A percentile compares a stretch with the other conserved stretches of the same genome.
Conservation (phyloP, 2,329 filamentous ascomycete species). For the Emergomyces pasteurianus region DNA sequence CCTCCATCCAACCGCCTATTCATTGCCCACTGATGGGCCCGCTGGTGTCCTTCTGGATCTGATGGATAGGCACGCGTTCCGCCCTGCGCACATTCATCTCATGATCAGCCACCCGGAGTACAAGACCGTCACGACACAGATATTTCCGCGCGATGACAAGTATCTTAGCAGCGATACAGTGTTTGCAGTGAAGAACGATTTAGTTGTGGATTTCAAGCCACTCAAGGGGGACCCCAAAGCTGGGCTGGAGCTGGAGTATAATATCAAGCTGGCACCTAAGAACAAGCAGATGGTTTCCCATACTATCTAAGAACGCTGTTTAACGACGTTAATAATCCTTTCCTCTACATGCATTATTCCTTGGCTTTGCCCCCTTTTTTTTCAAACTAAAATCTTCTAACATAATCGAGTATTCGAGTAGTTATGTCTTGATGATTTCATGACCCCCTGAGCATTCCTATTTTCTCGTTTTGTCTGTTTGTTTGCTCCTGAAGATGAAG, state of each 20-base stretch:
- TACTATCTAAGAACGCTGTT: neutral
- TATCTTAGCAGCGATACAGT: slow-evolving; percentile 48
- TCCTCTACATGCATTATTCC: neutral
- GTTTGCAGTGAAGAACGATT: slow-evolving; percentile 50
- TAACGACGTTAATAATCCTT: neutral
- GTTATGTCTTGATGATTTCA: too few relatives aligned
- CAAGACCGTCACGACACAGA: slow-evolving; percentile 45
- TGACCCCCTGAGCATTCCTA: too few relatives aligned
- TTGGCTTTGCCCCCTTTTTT: neutral
- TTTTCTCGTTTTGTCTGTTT: too few relatives aligned
- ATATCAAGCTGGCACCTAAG: slow-evolving; percentile 45
- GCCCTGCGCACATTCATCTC: slow-evolving; percentile 50
- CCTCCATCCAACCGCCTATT: slow-evolving; percentile 62
- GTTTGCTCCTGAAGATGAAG: neutral
- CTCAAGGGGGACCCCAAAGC: slow-evolving; percentile 41
- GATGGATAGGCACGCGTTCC: slow-evolving; percentile 48
- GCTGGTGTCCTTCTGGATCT: slow-evolving; percentile 41
- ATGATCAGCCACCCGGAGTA: slow-evolving; percentile 45
- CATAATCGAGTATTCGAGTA: too few relatives aligned
- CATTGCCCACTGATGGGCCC: slow-evolving; percentile 53
- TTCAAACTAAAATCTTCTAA: neutral
- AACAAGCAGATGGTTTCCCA: slow-evolving; percentile 5
- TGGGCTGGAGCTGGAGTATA: slow-evolving; percentile 48
- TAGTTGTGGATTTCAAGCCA: slow-evolving; percentile 47
- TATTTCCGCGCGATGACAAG: slow-evolving; percentile 48